These are phyloP conservation scores for Mortierella sp. DNA, from an alignment of 371 early-diverging fungal genomes.

Conservation along the genomic window DNA sequence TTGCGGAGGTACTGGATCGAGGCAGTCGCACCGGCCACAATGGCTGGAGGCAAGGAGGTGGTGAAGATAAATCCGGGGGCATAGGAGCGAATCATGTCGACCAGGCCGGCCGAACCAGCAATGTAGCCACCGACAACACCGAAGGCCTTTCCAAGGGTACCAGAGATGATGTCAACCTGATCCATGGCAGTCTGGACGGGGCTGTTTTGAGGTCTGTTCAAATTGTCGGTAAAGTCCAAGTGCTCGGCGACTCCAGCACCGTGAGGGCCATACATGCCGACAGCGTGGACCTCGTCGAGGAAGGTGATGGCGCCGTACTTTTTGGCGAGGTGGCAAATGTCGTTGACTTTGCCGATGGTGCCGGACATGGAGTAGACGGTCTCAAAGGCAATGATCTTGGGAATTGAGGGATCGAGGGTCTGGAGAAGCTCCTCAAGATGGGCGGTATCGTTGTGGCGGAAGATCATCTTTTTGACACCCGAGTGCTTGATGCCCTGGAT, in stretches of 20 bases:
- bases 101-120: slow-evolving; percentile 89
- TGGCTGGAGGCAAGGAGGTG: slow-evolving; percentile 96
- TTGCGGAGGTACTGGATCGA: slow-evolving; percentile 92
- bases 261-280: slow-evolving; percentile 98
- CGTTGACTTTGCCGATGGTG: slow-evolving; percentile 95
- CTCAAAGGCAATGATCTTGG: slow-evolving; percentile 98
- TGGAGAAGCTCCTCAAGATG: slow-evolving; percentile 92
- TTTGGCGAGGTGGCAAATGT: slow-evolving; percentile 92
- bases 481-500: slow-evolving; percentile 98
- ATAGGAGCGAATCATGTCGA: slow-evolving; percentile 98
- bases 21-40: slow-evolving; percentile 92
- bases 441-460: slow-evolving; percentile 95
- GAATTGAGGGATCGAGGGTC: slow-evolving; percentile 82
- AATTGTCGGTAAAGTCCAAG: slow-evolving; percentile 78
- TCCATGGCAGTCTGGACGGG: slow-evolving; percentile 74
- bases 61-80: slow-evolving; percentile 99
- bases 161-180: slow-evolving; percentile 97
- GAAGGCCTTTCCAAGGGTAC: slow-evolving; percentile 98
- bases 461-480: slow-evolving; percentile 90
- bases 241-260: slow-evolving; percentile 99
- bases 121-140: slow-evolving; percentile 99
- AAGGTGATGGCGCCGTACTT: slow-evolving; percentile 99
- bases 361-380: slow-evolving; percentile 99
- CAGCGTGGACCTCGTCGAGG: slow-evolving; percentile 98
- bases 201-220: slow-evolving; percentile 65